These are phyloP conservation scores for Bidens hawaiensis DNA, from an alignment of 140 eudicot species.

Conservation along the genomic window DNA sequence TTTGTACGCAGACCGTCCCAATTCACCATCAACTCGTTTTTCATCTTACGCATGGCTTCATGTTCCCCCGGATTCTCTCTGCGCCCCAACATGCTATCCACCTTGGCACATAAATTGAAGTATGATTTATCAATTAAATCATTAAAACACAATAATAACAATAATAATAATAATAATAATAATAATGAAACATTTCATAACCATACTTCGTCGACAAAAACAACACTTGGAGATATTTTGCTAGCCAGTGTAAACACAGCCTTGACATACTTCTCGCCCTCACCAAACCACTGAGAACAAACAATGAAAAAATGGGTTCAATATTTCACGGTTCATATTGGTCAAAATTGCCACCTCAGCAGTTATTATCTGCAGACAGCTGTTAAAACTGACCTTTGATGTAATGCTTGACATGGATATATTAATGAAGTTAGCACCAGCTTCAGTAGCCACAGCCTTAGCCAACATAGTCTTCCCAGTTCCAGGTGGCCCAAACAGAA, in stretches of 20 bases:
- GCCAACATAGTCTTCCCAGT: constrained; percentile 99
- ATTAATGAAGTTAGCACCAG: constrained; percentile 97
- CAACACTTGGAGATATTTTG: constrained; percentile 93
- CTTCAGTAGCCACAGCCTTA: constrained; percentile 99
- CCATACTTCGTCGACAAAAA: constrained; percentile 92
- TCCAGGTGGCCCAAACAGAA: constrained; percentile 97
- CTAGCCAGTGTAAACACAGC: constrained; percentile 96
- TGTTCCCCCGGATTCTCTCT: constrained; percentile 95
- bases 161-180: neutral
- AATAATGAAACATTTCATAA: neutral
- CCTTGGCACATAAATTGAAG: constrained; percentile 36
- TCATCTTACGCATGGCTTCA: constrained; percentile 98
- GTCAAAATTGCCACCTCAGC: too few relatives aligned
- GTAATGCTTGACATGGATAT: constrained; percentile 97
- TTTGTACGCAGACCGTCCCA: constrained; percentile 98
- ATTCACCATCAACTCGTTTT: constrained; percentile 94
- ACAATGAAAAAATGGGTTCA: constrained; percentile 4
- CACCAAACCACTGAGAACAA: constrained; percentile 89
- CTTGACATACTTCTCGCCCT: constrained; percentile 94
- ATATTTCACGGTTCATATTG: too few relatives aligned
- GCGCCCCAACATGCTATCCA: constrained; percentile 96
- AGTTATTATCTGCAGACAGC: neutral
- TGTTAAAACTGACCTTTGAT: constrained; percentile 61
- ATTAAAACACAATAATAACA: neutral
- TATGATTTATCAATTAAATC: neutral